Evolutionary conservation across 495 filamentous ascomycete genomes (phyloP).

Genomic region (Penicillium daleae): DNA sequence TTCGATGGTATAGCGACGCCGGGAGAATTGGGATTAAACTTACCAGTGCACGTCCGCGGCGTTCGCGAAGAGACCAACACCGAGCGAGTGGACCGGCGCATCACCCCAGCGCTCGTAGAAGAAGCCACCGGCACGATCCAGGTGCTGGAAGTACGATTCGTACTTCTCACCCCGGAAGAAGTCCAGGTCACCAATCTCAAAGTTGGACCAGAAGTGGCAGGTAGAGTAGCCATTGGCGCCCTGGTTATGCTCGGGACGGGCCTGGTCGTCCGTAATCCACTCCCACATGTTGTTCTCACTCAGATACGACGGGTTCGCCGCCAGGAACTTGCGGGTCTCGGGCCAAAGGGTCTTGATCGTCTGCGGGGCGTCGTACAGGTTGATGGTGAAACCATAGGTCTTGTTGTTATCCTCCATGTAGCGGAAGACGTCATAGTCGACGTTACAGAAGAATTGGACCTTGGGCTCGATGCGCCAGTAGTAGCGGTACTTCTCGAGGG

Average conservation of each 20-base stretch:
- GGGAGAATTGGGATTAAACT: slow-evolving; percentile 34
- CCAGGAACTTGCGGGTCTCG: slow-evolving; percentile 85
- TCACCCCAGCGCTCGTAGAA: slow-evolving; percentile 99
- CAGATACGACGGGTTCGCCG: slow-evolving; percentile 79
- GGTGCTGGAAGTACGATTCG: slow-evolving; percentile 93
- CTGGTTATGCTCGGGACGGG: slow-evolving; percentile 76
- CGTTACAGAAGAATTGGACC: slow-evolving; percentile 98
- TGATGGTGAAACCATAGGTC: slow-evolving; percentile 98
- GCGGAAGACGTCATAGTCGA: slow-evolving; percentile 98
- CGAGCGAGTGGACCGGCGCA: slow-evolving; percentile 95
- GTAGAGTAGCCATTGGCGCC: slow-evolving; percentile 92
- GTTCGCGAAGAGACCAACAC: slow-evolving; percentile 92
- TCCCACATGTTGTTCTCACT: slow-evolving; percentile 81
- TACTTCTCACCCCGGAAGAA: slow-evolving; percentile 94
- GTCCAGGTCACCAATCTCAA: slow-evolving; percentile 93
- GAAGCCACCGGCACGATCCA: slow-evolving; percentile 94
- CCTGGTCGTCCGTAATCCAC: slow-evolving; percentile 80
- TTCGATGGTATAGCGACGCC: slow-evolving; percentile 5
- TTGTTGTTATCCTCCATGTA: slow-evolving; percentile 98
- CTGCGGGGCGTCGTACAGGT: slow-evolving; percentile 88
- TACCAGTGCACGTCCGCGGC: slow-evolving; percentile 92
- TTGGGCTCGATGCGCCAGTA: slow-evolving; percentile 99
- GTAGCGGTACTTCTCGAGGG: slow-evolving; percentile 77
- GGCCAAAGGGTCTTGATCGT: slow-evolving; percentile 93
- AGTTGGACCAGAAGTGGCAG: slow-evolving; percentile 99